phyloP scores from a whole-genome alignment of 116 monocot species.

The Dioscorea cayenensis region DNA sequence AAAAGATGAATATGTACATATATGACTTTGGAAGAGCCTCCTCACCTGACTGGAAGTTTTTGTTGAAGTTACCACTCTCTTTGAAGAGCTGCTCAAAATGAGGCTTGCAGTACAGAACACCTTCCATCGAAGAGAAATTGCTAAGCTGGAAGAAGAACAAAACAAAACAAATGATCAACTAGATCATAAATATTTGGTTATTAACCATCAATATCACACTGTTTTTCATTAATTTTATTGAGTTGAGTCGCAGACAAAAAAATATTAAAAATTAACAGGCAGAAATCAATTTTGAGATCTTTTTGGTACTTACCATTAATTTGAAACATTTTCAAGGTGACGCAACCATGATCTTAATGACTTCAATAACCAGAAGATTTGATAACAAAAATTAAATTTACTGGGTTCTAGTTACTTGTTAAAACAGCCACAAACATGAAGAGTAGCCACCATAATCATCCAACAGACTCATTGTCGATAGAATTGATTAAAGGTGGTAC shows the following conservation, averaged over 20 bases:
- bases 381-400: background rate
- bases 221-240: no score
- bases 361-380: background rate
- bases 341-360: background rate
- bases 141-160: conserved; percentile 33
- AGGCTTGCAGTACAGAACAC: conserved; percentile 75
- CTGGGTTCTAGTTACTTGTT: no score
- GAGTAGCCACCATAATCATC: no score
- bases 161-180: background rate
- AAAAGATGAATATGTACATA: background rate
- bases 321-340: background rate
- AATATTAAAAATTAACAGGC: background rate
- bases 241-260: no score
- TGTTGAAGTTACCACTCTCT: conserved; percentile 65
- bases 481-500: no score
- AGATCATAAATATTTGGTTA: background rate
- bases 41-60: conserved; percentile 56
- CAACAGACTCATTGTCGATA: no score
- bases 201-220: no score
- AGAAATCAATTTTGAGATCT: background rate
- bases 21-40: background rate
- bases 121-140: conserved; percentile 77
- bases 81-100: conserved; percentile 87
- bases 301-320: background rate
- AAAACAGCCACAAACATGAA: no score